Evolutionary conservation across 1,284 basidiomycete genomes (phyloP), one percentile per base, ranked within the genome.

Genomic region (Gastroboletus turbinatus): DNA sequence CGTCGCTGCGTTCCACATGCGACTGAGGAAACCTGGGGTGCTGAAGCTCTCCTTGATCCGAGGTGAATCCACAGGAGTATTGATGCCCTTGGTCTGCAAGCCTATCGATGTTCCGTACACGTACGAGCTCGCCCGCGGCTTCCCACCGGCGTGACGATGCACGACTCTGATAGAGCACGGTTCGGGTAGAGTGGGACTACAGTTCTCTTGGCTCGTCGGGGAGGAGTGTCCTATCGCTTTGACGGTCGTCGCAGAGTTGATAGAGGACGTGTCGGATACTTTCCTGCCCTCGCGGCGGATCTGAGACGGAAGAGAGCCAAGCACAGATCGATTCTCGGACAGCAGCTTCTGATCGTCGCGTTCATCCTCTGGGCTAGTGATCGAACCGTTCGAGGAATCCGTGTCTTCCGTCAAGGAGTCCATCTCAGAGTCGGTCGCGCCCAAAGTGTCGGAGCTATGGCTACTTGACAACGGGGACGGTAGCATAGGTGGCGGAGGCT

Each of bases 331-430:
- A 57, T 73, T 70, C 61, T 72, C 69, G 46, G 61, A 33, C 17
- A 67, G 51, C 29, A 70, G 62, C 44, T 64, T 66, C 46, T 67
- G 69, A 49, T 80, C 76, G 46, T 77, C 80, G 19, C 74, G 76
- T 46, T 81, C 81, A 27, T 78, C 78, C 58, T 82, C 81, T 52
- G 81, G 79, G 49, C 77, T 47, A 68, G 79, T 63, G 71, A 78
- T 49, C 78, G 78, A 82, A 36, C 80, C 81, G 10, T 80, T 82
- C 30, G 84, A 83, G 9, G 82, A 86, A 29, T 80, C 82, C 52
- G 79, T 83, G 64, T 87, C 84, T 60, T 87, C 85, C 19, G 80
- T 80, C 42, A 86, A 71, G 33, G 84, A 84, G 52, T 77, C 81
- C 63, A 83, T 76, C 55, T 88, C 87, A 4, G 85, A 85, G 44